Evolutionary conservation across 352 stramenopile species (phyloP).

Genomic region (Pythium myriotylum): DNA sequence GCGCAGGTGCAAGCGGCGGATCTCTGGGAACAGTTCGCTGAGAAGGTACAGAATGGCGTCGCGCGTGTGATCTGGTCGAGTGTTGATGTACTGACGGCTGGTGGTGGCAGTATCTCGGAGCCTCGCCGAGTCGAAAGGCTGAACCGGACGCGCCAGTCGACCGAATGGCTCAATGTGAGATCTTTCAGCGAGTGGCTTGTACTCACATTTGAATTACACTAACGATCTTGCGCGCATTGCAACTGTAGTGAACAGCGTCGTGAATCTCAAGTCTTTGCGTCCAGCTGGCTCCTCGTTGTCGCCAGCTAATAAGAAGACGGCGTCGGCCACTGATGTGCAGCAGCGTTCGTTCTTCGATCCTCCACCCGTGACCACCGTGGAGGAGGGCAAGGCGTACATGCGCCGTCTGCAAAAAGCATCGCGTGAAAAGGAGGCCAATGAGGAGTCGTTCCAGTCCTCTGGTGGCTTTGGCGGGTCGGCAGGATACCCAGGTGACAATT

Average conservation of each 20-base stretch:
- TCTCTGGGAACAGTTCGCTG: slow-evolving; percentile 61
- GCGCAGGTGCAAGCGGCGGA: slow-evolving; percentile 66
- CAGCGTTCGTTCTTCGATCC: slow-evolving; percentile 76
- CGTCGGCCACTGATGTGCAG: slow-evolving; percentile 9
- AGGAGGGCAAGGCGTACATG: slow-evolving; percentile 75
- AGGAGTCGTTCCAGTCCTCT: slow-evolving; percentile 55
- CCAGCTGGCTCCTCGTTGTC: slow-evolving; percentile 33
- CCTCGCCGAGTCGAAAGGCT: slow-evolving; percentile 1
- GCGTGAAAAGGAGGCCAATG: slow-evolving; percentile 47
- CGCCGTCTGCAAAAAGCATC: slow-evolving; percentile 59
- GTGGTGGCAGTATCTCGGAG: slow-evolving; percentile 12
- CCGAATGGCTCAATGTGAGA: slow-evolving; percentile 13
- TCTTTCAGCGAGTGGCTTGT: not conserved
- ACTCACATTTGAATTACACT: not conserved
- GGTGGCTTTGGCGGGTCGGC: slow-evolving; percentile 41
- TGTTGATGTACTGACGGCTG: not conserved
- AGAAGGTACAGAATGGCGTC: slow-evolving; percentile 35
- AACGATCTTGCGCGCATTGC: too few relatives aligned
- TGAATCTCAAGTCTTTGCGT: slow-evolving; percentile 59
- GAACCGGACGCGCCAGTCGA: slow-evolving; percentile 15
- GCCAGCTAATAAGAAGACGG: slow-evolving; percentile 41
- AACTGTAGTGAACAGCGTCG: slow-evolving; percentile 58
- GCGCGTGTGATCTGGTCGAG: not conserved
- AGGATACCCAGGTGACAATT: slow-evolving; percentile 47
- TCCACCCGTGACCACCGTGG: slow-evolving; percentile 61